Base-by-base conservation (phyloP, 2,329 filamentous ascomycete species). In the Trichoderma harzianum region DNA sequence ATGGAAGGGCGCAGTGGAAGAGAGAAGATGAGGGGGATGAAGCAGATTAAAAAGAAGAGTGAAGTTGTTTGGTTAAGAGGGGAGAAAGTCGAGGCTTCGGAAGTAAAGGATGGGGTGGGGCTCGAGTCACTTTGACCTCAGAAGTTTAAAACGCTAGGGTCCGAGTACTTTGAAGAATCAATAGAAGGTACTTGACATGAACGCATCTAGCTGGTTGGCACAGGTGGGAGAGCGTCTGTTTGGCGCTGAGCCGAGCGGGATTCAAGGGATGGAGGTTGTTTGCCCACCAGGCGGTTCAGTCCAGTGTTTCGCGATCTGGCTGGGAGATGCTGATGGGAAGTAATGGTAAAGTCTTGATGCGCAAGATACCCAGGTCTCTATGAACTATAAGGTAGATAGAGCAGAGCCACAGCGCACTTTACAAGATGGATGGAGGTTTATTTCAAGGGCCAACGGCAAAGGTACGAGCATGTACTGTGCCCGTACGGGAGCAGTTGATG, bases 71-170 rank as follows among this genome's bases (percentile, higher is more conserved):
- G 58, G 24, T n/a, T 6, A 69, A 47, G 65, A 58, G 51, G 53
- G 53, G 58, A 65, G 58, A 16, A 60, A 30, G 36, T 72, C 71
- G 66, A 72, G 71, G 71, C 47, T 62, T 57, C 71, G 71, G 66
- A 70, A 65, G 71, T 65, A 30, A 63, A 72, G 71, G 71, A 69
- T 21, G 53, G 64, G 30, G 71, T 72, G 71, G 71, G 71, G 71
- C 66, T 66, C 36, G 28, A 66, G 71, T 60, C 60, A 69, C 71
- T 34, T 61, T 24, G 43, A 55, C 32, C 30, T 64, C 66, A 47
- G 68, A 70, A 51, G 60, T 64, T 62, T 32, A 70, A 39, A 43
- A 30, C 32, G 65, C 55, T 24, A 5, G 36, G 36, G 55, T 24
- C 36, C 28, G 5, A 36, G 57, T 60, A 32, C 28, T 30, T 34